Conservation (phyloP, 2,329 filamentous ascomycete genomes). For the Catunica adiposa region DNA sequence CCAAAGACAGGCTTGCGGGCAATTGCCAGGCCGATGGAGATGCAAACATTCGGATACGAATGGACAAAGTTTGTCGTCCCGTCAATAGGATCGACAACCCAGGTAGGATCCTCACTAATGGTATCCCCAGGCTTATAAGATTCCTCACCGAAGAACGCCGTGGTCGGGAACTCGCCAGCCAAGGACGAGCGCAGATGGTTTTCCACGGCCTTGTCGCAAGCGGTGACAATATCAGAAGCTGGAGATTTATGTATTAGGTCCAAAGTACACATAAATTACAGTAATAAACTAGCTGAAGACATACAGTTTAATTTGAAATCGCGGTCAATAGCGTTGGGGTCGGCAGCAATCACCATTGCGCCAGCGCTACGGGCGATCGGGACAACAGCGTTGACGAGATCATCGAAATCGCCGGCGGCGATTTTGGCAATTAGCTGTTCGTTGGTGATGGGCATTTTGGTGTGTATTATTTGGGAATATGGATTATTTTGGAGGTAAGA, state of each 20-base stretch:
- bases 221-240: conserved; percentile 55
- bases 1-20: conserved; percentile 46
- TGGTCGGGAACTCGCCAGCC: conserved; percentile 34
- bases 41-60: conserved; percentile 55
- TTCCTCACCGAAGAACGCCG: conserved; percentile 58
- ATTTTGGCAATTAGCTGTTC: conserved; percentile 22
- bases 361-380: conserved; percentile 46
- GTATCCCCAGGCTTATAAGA: conserved; percentile 47
- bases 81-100: conserved; percentile 70
- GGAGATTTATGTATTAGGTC: conserved; percentile 1
- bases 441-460: background rate
- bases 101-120: conserved; percentile 52
- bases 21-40: conserved; percentile 58
- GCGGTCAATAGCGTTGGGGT: conserved; percentile 38
- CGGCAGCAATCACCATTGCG: conserved; percentile 44
- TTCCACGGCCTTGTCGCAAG: conserved; percentile 50
- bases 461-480: background rate
- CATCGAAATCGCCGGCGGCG: conserved; percentile 41
- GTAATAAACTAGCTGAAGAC: conserved; percentile 15
- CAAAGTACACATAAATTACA: background rate
- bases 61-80: conserved; percentile 73
- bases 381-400: conserved; percentile 45
- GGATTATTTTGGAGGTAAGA: background rate
- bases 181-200: conserved; percentile 41
- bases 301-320: conserved; percentile 50